These are phyloP conservation scores for Auriscalpium orientale DNA, from an alignment of 768 basidiomycete species.

Conservation along the genomic window DNA sequence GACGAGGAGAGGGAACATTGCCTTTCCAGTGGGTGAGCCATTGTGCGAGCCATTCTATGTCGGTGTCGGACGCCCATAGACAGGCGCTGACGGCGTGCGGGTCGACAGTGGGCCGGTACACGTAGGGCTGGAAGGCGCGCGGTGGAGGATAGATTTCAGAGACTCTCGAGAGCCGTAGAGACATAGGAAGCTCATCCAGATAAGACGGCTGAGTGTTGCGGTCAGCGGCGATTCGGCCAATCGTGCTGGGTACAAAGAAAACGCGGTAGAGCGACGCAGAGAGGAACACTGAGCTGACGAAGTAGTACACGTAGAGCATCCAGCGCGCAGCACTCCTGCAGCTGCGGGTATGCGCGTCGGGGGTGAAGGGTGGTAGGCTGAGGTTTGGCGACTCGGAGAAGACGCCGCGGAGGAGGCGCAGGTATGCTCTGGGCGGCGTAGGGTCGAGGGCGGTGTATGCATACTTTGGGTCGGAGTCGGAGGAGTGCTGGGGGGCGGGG, in stretches of 20 bases:
- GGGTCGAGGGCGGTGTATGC: no score
- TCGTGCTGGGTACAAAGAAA: not conserved
- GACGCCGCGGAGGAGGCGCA: no score
- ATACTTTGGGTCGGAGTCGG: no score
- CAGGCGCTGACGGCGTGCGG: conserved; percentile 35
- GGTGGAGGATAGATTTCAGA: conserved; percentile 19
- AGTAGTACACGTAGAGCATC: conserved; percentile 9
- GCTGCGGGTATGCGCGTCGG: not conserved
- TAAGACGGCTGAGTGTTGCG: not conserved
- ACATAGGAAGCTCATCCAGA: conserved; percentile 1
- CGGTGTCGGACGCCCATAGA: conserved; percentile 36
- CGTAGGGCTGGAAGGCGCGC: conserved; percentile 13
- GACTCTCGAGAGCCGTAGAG: conserved; percentile 16
- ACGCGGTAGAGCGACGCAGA: conserved; percentile 9
- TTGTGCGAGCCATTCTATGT: conserved; percentile 25
- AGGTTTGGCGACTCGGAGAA: no score
- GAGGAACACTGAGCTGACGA: conserved; percentile 10
- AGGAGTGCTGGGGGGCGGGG: no score
- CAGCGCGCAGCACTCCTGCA: conserved; percentile 3
- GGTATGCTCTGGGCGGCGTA: no score
- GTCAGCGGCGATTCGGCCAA: not conserved
- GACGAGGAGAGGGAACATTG: conserved; percentile 10
- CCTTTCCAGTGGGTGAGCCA: conserved; percentile 41
- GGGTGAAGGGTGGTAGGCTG: not conserved
- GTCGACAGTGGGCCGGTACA: conserved; percentile 9